A percentile compares a stretch with the other conserved stretches of the same genome.
phyloP scores from a whole-genome alignment of 2,329 filamentous ascomycete genomes.

The Fusarium chuoi region DNA sequence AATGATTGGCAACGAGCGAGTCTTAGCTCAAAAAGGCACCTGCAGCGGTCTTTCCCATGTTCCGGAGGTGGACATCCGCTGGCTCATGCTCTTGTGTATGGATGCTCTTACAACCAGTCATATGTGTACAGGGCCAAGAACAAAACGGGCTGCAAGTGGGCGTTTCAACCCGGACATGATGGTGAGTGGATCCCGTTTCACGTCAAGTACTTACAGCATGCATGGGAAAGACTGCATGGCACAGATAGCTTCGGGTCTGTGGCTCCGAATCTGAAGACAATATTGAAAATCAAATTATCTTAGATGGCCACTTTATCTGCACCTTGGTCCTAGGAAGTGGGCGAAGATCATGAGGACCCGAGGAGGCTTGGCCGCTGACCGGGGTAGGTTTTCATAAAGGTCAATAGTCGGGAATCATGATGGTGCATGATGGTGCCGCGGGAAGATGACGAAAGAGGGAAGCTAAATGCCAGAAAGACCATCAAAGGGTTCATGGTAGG shows the following conservation, averaged over 20 bases:
- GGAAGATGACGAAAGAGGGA: conserved; percentile 36
- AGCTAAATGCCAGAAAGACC: conserved; percentile 25
- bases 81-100: conserved; percentile 10
- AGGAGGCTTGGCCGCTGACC: conserved; percentile 16
- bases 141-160: conserved; percentile 24
- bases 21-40: conserved; percentile 27
- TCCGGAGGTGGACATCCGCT: conserved; percentile 26
- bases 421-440: conserved; percentile 40
- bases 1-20: conserved; percentile 14
- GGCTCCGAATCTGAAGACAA: conserved; percentile 16
- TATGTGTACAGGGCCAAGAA: conserved; percentile 29
- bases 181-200: conserved; percentile 35
- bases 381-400: conserved; percentile 23
- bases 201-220: conserved; percentile 30
- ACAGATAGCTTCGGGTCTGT: conserved; percentile 29
- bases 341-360: conserved; percentile 14
- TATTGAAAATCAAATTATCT: not conserved
- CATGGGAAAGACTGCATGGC: conserved; percentile 34
- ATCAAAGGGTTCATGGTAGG: conserved; percentile 19
- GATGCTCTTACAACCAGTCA: conserved; percentile 36
- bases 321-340: conserved; percentile 17
- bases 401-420: conserved; percentile 33
- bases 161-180: conserved; percentile 23
- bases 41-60: conserved; percentile 17
- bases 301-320: conserved; percentile 2